A percentile compares a stretch with the other conserved stretches of the same genome.
phyloP scores from a whole-genome alignment of 768 basidiomycete species.

The Boletales sp. region DNA sequence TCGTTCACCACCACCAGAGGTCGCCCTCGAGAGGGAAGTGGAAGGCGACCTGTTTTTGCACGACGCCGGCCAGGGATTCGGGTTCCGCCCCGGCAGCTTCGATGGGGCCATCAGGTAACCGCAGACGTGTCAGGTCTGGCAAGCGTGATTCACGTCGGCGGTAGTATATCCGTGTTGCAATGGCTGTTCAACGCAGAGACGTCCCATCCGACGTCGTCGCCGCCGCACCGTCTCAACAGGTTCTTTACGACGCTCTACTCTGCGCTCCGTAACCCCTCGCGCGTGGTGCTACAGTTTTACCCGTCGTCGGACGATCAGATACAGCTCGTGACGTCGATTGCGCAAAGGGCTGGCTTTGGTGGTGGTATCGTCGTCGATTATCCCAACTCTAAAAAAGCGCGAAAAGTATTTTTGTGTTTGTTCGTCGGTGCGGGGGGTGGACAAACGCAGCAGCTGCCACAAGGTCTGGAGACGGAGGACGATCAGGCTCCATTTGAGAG shows the following conservation, averaged over 20 bases:
- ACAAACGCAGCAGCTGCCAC: slow-evolving; percentile 64
- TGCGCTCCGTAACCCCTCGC: slow-evolving; percentile 77
- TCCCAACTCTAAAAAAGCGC: slow-evolving; percentile 93
- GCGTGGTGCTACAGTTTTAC: slow-evolving; percentile 92
- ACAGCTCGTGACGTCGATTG: slow-evolving; percentile 88
- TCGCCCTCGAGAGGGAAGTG: slow-evolving; percentile 91
- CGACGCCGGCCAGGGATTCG: slow-evolving; percentile 97
- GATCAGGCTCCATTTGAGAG: slow-evolving; percentile 70
- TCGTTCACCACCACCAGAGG: slow-evolving; percentile 51
- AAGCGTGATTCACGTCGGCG: background rate
- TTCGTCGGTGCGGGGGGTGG: slow-evolving; percentile 77
- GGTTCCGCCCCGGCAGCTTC: slow-evolving; percentile 94
- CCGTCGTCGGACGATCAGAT: slow-evolving; percentile 97
- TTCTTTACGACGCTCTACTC: slow-evolving; percentile 95
- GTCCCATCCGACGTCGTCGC: slow-evolving; percentile 84
- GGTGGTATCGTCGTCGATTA: slow-evolving; percentile 97
- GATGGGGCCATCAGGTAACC: slow-evolving; percentile 93
- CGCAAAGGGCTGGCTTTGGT: slow-evolving; percentile 93
- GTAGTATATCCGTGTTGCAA: slow-evolving; percentile 95
- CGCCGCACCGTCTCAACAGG: slow-evolving; percentile 75
- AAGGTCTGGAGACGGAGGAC: slow-evolving; percentile 72
- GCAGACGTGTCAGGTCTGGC: background rate
- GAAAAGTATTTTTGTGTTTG: slow-evolving; percentile 91
- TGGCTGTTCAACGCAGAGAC: slow-evolving; percentile 98
- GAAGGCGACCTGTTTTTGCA: slow-evolving; percentile 96